These are phyloP conservation scores for Cercophora newfieldiana DNA, from an alignment of 495 filamentous ascomycete genomes.

Conservation along the genomic window DNA sequence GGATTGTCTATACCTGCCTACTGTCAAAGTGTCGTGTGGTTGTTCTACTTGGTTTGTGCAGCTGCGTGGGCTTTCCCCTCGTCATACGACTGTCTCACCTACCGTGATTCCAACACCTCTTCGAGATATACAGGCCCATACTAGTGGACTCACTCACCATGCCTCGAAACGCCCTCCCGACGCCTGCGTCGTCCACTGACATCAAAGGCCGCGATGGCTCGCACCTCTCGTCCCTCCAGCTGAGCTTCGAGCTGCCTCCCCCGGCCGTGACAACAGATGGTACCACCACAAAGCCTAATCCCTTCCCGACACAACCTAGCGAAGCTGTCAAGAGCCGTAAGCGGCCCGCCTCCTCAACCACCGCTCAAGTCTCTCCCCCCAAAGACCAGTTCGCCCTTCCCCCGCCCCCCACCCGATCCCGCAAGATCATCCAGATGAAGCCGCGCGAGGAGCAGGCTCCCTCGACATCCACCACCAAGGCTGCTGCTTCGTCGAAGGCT, in stretches of 20 bases:
- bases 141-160: background rate
- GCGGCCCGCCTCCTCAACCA: constrained; percentile 54
- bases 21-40: background rate
- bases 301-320: constrained; percentile 51
- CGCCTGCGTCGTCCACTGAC: constrained; percentile 81
- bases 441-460: constrained; percentile 50
- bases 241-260: constrained; percentile 77
- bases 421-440: constrained; percentile 99
- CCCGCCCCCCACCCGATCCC: constrained; percentile 85
- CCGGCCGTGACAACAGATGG: constrained; percentile 59
- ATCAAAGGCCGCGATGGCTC: constrained; percentile 74
- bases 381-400: constrained; percentile 74
- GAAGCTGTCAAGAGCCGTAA: constrained; percentile 59
- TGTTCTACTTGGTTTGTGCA: background rate
- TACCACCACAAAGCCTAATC: constrained; percentile 38
- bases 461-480: constrained; percentile 22
- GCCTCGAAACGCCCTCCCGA: constrained; percentile 62
- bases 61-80: background rate
- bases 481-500: background rate
- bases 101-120: background rate
- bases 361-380: constrained; percentile 48
- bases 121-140: no score
- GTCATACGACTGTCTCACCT: background rate
- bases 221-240: constrained; percentile 50
- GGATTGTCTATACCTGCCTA: background rate